These are phyloP conservation scores for Cyberlindnera galapagoensis DNA, from an alignment of 805 yeast genomes.

Conservation along the genomic window DNA sequence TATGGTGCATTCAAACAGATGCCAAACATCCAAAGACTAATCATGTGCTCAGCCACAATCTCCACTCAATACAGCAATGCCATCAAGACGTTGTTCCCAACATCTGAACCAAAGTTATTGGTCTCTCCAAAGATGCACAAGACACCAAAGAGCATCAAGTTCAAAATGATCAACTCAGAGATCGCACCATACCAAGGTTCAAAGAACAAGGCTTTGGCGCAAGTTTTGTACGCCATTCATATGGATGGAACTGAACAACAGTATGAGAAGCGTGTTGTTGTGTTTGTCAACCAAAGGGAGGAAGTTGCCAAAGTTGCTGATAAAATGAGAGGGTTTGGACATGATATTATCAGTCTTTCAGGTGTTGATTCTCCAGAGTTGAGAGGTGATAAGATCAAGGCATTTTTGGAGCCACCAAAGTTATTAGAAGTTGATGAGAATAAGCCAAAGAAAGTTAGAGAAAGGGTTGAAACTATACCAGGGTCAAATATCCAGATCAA, in stretches of 20 bases:
- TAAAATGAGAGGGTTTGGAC: constrained; percentile 44
- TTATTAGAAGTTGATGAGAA: constrained; percentile 26
- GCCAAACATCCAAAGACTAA: constrained; percentile 51
- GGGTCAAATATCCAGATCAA: constrained; percentile 29
- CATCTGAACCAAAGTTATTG: constrained; percentile 53
- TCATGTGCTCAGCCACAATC: constrained; percentile 87
- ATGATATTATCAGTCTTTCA: constrained; percentile 58
- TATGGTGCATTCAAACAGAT: constrained; percentile 43
- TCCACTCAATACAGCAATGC: constrained; percentile 70
- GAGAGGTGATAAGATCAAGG: constrained; percentile 48
- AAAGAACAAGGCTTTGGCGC: constrained; percentile 78
- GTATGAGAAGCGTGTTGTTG: constrained; percentile 68
- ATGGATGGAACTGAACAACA: constrained; percentile 79
- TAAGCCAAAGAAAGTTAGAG: neutral
- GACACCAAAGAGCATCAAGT: constrained; percentile 69
- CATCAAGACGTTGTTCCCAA: constrained; percentile 55
- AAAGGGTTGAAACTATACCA: constrained; percentile 20
- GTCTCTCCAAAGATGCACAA: constrained; percentile 72
- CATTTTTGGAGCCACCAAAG: constrained; percentile 60
- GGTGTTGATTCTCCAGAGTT: constrained; percentile 59
- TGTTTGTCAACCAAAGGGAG: constrained; percentile 75
- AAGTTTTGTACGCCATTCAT: constrained; percentile 78
- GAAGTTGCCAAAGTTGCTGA: constrained; percentile 55
- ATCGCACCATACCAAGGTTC: constrained; percentile 79
- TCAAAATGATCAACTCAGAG: constrained; percentile 70